Evolutionary conservation across 2,329 filamentous ascomycete species (phyloP), one percentile per base, ranked within the genome.

Genomic region (Fusarium nematophilum): DNA sequence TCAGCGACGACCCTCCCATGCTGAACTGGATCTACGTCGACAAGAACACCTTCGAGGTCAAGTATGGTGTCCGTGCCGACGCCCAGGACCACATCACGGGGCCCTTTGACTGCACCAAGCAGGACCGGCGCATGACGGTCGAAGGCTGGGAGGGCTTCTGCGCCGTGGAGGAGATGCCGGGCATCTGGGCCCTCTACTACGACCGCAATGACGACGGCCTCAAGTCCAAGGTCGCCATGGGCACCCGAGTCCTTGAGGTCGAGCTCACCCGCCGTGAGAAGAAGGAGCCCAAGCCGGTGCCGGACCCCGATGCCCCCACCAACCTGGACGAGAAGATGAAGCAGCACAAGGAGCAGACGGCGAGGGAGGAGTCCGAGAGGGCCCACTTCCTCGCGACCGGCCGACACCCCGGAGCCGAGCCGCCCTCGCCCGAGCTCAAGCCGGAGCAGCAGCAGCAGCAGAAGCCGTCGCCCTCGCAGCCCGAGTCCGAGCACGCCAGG

Each of bases 211-310:
- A 79, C 17, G 75, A 84, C 53, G 73, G 75, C 1, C 62, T 84
- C 23, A 69, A 60, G 37, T 70, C 68, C 1, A 85, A 82, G 63
- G 71, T 86, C 4, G 74, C 77, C 1, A 69, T 73, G 43, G 81
- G 79, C 3, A 81, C 77, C 3, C 74, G 79, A 10, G 79, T 86
- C 1, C 73, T 87, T 6, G 85, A 87, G 47, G 70, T 88, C 3
- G 83, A 86, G 66, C 70, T 87, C 18, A 74, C 74, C 2, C 75
- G 84, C 9, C 79, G 79, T 15, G 85, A 87, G 66, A 81, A 70
- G 53, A 71, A 71, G 47, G 68, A 68, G 25, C 65, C 61, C 15
- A 69, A 69, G 53, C 67, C 67, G 14, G 60, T 51, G 17, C 49
- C 55, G n/a, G 57, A 70, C 3, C 59, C 57, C 4, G 30, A 47